phyloP scores from a whole-genome alignment of 1,284 basidiomycete species.

The Irpex rosettiformis region DNA sequence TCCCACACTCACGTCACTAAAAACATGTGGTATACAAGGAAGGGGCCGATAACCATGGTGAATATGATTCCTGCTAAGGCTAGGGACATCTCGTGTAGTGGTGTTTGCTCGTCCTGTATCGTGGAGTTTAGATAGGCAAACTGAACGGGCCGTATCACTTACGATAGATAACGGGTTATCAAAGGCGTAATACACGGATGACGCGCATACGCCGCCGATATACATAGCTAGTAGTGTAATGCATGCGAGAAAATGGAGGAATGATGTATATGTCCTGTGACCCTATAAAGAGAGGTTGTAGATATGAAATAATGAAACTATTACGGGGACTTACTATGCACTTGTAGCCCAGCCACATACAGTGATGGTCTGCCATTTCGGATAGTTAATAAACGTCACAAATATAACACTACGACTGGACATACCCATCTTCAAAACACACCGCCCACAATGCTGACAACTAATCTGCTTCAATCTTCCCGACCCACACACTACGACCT shows the following conservation, averaged over 20 bases:
- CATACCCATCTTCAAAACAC: constrained; percentile 84
- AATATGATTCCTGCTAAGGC: constrained; percentile 62
- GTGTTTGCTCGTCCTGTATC: constrained; percentile 57
- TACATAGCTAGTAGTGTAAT: constrained; percentile 66
- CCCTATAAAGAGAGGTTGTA: constrained; percentile 45
- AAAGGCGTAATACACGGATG: constrained; percentile 67
- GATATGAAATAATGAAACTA: constrained; percentile 5
- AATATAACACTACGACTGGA: constrained; percentile 2
- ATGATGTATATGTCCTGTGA: constrained; percentile 82
- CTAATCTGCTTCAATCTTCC: constrained; percentile 2
- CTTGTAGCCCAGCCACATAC: constrained; percentile 78
- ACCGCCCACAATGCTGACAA: constrained; percentile 72
- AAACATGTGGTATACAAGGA: constrained; percentile 77
- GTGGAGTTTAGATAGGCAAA: neutral
- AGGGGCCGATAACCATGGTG: constrained; percentile 69
- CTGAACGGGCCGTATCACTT: constrained; percentile 24
- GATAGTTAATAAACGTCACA: neutral
- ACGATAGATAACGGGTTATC: constrained; percentile 57
- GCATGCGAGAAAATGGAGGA: constrained; percentile 78
- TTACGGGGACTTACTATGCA: constrained; percentile 60
- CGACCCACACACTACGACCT: neutral
- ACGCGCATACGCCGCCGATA: constrained; percentile 51
- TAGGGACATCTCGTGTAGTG: constrained; percentile 70
- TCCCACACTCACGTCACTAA: constrained; percentile 63
- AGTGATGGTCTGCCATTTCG: constrained; percentile 72